Evolutionary conservation across 73 alveolate genomes (phyloP).

Genomic region (Paramecium octaurelia): DNA sequence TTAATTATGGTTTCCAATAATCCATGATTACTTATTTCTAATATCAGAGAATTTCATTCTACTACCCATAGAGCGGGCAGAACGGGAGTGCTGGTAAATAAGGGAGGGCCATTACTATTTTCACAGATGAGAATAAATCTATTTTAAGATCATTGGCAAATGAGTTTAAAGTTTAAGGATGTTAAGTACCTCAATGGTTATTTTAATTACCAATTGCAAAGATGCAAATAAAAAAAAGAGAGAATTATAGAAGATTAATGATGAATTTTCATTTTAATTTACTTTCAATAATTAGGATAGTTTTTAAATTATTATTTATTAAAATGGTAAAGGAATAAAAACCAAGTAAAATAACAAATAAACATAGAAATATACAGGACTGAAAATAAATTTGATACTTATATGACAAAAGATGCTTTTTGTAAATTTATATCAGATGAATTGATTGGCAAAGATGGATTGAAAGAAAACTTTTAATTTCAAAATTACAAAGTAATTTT

Average conservation of each 20-base stretch:
- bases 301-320: neutral
- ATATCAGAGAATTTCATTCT: no score
- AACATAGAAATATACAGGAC: conserved; percentile 1
- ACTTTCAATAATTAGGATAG: no score
- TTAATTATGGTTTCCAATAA: conserved; percentile 93
- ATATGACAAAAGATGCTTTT: conserved; percentile 25
- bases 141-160: conserved; percentile 74
- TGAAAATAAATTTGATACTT: conserved; percentile 38
- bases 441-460: neutral
- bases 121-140: conserved; percentile 87
- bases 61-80: conserved; percentile 88
- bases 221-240: conserved; percentile 68
- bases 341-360: neutral
- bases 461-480: conserved; percentile 19
- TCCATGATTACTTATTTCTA: conserved; percentile 84
- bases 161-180: conserved; percentile 67
- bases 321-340: neutral
- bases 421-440: conserved; percentile 20
- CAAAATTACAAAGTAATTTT: neutral
- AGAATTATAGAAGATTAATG: conserved; percentile 68
- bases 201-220: conserved; percentile 71
- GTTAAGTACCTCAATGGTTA: conserved; percentile 93
- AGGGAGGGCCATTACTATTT: conserved; percentile 88
- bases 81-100: conserved; percentile 82
- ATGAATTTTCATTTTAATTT: neutral